Evolutionary conservation across 805 yeast genomes (phyloP), one percentile per base, ranked within the genome.

Genomic region (Tetrapisispora namnaoensis): DNA sequence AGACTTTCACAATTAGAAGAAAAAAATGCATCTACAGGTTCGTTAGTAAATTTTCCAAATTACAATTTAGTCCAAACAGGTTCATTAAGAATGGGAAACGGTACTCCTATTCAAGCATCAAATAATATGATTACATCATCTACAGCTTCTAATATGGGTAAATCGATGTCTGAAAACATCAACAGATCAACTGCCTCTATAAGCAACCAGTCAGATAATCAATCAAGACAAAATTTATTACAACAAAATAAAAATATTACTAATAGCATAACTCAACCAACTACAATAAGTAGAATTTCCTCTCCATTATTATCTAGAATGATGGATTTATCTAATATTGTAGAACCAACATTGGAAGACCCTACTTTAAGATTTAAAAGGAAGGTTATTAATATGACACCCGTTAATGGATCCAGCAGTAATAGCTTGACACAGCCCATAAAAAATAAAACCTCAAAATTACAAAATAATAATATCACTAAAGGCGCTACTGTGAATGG

Each of bases 281-380:
- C 39, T 24, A 51, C 63, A n/a, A 58, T 60, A 14, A 62, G 66
- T 45, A 56, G 69, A 45, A 59, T 62, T 18, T 62, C 69, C 3
- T 65, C 69, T 4, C 69, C 69, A 2, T 47, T 65, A 40, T 51
- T 65, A 17, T 57, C 67, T 16, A 54, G 68, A 52, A 65, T 65
- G 69, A 65, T 63, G 67, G 69, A 65, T 49, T 52, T 63, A 37
- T 63, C 67, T 3, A 63, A 63, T 48, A 65, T 65, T 21, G 64
- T 65, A 13, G 69, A 65, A 45, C 69, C 69, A n/a, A 65, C 69
- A n/a, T 52, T 65, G 42, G 66, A 65, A 47, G 68, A 65, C 53
- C 58, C 67, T 13, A 54, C 67, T n/a, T 49, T 61, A 40, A 61
- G 58, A 43, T 56, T 62, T 39, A 59, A 57, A 37, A 60, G 57